phyloP scores from a whole-genome alignment of 2,329 filamentous ascomycete genomes.

The Tolypocladium album region DNA sequence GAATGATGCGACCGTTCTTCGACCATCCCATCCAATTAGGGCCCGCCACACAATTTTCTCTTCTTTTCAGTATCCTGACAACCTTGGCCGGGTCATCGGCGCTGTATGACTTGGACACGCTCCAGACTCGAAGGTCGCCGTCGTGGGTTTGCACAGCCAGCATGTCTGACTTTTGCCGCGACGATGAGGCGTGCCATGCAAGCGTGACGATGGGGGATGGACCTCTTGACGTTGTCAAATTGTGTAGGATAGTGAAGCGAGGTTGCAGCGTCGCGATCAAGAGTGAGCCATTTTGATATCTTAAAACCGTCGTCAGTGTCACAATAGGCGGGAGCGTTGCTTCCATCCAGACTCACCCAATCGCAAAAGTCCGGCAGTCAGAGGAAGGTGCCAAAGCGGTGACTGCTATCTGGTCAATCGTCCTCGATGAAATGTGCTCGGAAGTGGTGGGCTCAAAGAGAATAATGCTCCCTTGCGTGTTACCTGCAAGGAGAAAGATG shows the following conservation, averaged over 20 bases:
- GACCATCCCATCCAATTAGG: slow-evolving; percentile 98
- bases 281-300: slow-evolving; percentile 91
- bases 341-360: slow-evolving; percentile 54
- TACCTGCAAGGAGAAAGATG: slow-evolving; percentile 45
- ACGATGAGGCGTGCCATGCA: slow-evolving; percentile 92
- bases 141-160: slow-evolving; percentile 85
- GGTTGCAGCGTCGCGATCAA: slow-evolving; percentile 83
- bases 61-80: slow-evolving; percentile 74
- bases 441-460: slow-evolving; percentile 88
- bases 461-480: slow-evolving; percentile 84
- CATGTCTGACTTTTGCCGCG: slow-evolving; percentile 96
- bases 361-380: slow-evolving; percentile 90
- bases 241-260: slow-evolving; percentile 88
- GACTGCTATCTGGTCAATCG: slow-evolving; percentile 84
- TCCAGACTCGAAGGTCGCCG: slow-evolving; percentile 92
- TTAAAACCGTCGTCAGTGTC: slow-evolving; percentile 23
- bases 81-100: slow-evolving; percentile 71
- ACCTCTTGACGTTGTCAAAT: slow-evolving; percentile 69
- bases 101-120: slow-evolving; percentile 71
- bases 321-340: background rate
- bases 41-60: slow-evolving; percentile 60
- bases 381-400: slow-evolving; percentile 83
- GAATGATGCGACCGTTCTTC: slow-evolving; percentile 91
- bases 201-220: slow-evolving; percentile 82
- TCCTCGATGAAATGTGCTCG: slow-evolving; percentile 83